Evolutionary conservation across 192 early-diverging fungal species (phyloP), one percentile per base, ranked within the genome.

Genomic region (Coemansia sp.): DNA sequence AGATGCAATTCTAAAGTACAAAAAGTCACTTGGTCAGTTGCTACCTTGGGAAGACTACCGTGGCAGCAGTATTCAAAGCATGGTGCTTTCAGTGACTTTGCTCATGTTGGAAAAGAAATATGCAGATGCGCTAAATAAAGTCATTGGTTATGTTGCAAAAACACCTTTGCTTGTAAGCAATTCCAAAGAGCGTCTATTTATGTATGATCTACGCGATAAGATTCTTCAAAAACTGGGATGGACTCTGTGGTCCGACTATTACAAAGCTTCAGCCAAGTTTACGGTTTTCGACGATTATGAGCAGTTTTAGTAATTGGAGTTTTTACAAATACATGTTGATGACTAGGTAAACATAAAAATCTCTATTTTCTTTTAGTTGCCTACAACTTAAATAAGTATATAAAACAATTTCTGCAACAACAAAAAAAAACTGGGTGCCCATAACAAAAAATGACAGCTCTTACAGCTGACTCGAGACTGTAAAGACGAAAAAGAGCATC

Each of bases 131-230:
- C 76, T 96, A 60, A 90, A 92, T 71, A 85, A 85, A 0, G 70
- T 92, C 39, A 85, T 91, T 72, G 87, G 86, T 65, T 97, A 85
- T 76, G 69, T 95, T 51, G 71, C 41, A 20, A 90, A 91, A 22
- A 76, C 75, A 15, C 75, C 82, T 20, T 66, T 87, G 18, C 81
- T 75, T 38, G 53, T 66, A 15, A 81, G 87, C 2, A 88, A 83
- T 28, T 71, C 74, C 6, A 81, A 83, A 35, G 87, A 91, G 65
- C 76, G 89, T 43, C 75, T 83, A 67, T 78, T 83, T 0, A 85
- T 85, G 41, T 63, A 75, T 14, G 78, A 74, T 37, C 48, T 88
- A 38, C 86, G 87, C 34, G 68, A 78, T 51, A 83, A 87, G 28
- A 53, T 95, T 2, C 81, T 91, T 12, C 68, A 58, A 3, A 88